These are phyloP conservation scores for Penicillium thymicola DNA, from an alignment of 2,329 filamentous ascomycete genomes.

Conservation along the genomic window DNA sequence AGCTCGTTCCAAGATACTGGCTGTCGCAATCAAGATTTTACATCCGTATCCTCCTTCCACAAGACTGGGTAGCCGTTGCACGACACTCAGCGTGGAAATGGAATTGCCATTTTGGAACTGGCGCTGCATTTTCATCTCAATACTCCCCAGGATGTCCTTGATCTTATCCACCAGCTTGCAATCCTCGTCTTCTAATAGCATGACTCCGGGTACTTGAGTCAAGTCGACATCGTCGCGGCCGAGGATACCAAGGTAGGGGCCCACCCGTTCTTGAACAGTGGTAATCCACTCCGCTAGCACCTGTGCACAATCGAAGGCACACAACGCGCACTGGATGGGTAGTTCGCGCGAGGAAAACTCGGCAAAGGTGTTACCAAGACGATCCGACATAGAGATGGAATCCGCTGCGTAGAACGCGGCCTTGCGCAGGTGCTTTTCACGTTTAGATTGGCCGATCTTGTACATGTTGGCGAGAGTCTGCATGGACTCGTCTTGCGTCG, in stretches of 20 bases:
- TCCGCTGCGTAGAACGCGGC: constrained; percentile 95
- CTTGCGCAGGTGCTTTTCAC: constrained; percentile 84
- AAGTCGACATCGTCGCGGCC: constrained; percentile 79
- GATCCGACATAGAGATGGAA: constrained; percentile 83
- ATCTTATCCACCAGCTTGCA: constrained; percentile 80
- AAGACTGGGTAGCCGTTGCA: constrained; percentile 55
- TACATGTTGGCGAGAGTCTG: constrained; percentile 31
- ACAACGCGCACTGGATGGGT: constrained; percentile 86
- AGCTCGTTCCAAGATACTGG: constrained; percentile 82
- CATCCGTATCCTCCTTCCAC: constrained; percentile 73
- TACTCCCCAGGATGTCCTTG: constrained; percentile 69
- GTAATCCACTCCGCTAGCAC: constrained; percentile 93
- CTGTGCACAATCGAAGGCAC: constrained; percentile 89
- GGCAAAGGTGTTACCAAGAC: constrained; percentile 77
- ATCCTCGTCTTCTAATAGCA: constrained; percentile 90
- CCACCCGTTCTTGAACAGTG: constrained; percentile 90
- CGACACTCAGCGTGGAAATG: constrained; percentile 50
- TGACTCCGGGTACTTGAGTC: constrained; percentile 75
- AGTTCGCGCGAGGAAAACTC: constrained; percentile 81
- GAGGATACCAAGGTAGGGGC: constrained; percentile 79
- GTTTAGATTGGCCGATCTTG: constrained; percentile 54
- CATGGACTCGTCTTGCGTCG: constrained; percentile 34
- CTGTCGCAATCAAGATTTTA: constrained; percentile 78
- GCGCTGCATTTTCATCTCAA: constrained; percentile 74
- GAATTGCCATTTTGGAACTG: constrained; percentile 54